Percentiles rank a stretch among this genome's conserved stretches.
Evolutionary conservation across 2,329 filamentous ascomycete species (phyloP).

Genomic region (Chaetomium olivaceum): DNA sequence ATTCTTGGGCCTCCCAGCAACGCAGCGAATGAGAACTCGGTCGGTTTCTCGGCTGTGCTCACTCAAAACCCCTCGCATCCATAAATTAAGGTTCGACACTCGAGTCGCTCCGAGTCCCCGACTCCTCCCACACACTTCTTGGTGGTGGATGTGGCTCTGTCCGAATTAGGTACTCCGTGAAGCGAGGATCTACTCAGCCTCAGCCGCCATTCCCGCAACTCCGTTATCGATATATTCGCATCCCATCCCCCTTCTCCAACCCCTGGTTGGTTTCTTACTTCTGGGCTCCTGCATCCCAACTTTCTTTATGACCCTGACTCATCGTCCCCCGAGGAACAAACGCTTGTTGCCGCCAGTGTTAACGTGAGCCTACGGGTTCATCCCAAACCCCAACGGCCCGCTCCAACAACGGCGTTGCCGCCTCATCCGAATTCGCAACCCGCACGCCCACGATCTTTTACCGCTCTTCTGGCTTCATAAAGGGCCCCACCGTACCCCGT

Average conservation of each 20-base stretch:
- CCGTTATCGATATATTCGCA: constrained; percentile 10
- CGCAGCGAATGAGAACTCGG: background rate
- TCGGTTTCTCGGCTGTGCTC: background rate
- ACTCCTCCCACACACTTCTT: background rate
- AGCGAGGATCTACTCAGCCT: constrained; percentile 29
- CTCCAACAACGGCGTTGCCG: constrained; percentile 9
- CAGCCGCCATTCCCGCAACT: constrained; percentile 33
- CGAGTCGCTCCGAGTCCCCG: background rate
- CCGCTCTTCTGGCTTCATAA: constrained; percentile 20
- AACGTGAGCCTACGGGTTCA: background rate
- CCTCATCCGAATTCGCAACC: constrained; percentile 2
- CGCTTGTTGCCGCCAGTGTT: constrained; percentile 15
- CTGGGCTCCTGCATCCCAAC: background rate
- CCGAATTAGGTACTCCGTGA: constrained; percentile 11
- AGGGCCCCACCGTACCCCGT: background rate
- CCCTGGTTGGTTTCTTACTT: background rate
- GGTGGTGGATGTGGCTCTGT: constrained; percentile 2
- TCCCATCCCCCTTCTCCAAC: background rate
- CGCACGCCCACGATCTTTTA: constrained; percentile 12
- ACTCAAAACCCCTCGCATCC: background rate
- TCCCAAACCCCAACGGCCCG: constrained; percentile 6
- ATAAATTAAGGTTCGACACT: background rate
- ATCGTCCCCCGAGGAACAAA: constrained; percentile 10
- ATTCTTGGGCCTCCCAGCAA: background rate
- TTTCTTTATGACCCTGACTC: background rate